Evolutionary conservation across 306 rosid genomes (phyloP), one percentile per base, ranked within the genome.

Genomic region (Comarum palustre): DNA sequence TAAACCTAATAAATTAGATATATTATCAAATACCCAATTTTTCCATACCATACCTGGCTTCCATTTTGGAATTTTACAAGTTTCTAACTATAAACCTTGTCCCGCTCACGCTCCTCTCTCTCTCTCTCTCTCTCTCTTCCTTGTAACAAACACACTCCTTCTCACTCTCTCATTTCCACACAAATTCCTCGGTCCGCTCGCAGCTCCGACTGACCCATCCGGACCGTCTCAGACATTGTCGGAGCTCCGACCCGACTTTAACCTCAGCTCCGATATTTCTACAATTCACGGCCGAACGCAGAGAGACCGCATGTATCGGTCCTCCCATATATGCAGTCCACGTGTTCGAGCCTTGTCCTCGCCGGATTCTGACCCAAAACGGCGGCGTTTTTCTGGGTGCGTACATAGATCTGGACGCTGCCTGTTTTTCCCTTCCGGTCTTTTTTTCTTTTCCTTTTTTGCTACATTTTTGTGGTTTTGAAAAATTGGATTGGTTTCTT

Each of bases 71-170:
- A 41, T 41, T 82, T 80, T 80, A 72, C 79, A 84, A 80, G 85
- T 90, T 59, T 91, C 90, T 86, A 91, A 91, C 86, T 73, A 82
- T 79, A 66, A 34, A 29, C 71, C 63, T 41, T 72, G 78, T 87
- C 95, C 95, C 97, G 92, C 97, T 79, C 79, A 76, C 89, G 75
- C 82, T 74, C 80, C 46, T 20, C 39, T 36, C 39, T 34, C 38
- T 34, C 38, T 4, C 46, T 15, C 84, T 38, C 9, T 73, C 58
- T 62, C 85, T 74, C 79, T 72, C 77, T 48, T 78, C 6, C 73
- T 57, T 84, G 74, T 80, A 80, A 68, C 82, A 46, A 71, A n/a
- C 81, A 46, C 68, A n/a, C 69, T 6, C 78, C 47, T 71, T 41
- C 77, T 32, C 76, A 77, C 72, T 11, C 66, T 41, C 52, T 54